Base-by-base conservation (phyloP, 257 asterid genomes). In the Leptodermis oblonga region DNA sequence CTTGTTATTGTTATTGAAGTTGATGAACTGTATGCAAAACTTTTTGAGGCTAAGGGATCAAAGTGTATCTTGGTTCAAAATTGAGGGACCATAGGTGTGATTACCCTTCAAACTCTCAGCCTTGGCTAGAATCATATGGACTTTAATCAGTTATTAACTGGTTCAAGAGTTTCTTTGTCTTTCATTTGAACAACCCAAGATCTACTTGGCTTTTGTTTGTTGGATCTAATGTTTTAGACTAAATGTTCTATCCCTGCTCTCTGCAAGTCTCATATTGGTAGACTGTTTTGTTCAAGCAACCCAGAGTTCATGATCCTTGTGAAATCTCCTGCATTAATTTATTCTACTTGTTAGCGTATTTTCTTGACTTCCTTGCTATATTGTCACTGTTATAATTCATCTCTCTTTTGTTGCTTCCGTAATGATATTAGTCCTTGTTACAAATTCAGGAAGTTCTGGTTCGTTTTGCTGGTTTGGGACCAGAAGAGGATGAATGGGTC, bases 391-490 rank as follows among this genome's bases (percentile, higher is more conserved):
- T 43, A 48, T 48, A 20, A 12, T 17, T 2, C 52, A 0, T 20
- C 17, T 58, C 46, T 22, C n/a, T 20, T 61, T 13, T 34, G 17
- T 61, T 61, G 28, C 1, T 30, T 30, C 30, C 15, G 2, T 33
- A 55, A 25, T 70, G 70, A 39, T 71, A 39, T 10, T 62, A 52
- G 43, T 62, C 33, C 67, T 72, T 70, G 37, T 77, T 45, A 53
- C 31, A n/a, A 75, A 74, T 69, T 75, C 87, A 94, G 99, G 99
- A 91, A 87, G 99, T 86, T 65, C 79, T 91, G 72, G 97, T 94
- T 73, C 96, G 97, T 52, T 91, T 94, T 82, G 88, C 97, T 72
- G 99, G 99, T 73, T 94, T 91, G 74, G 97, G 97, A 61, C 83
- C 83, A 31, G 99, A 61, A 61, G 66, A 61, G 66, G 66, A 61